Evolutionary conservation across 768 basidiomycete species (phyloP), one percentile per base, ranked within the genome.

Genomic region (Candolleomyces eurysporus): DNA sequence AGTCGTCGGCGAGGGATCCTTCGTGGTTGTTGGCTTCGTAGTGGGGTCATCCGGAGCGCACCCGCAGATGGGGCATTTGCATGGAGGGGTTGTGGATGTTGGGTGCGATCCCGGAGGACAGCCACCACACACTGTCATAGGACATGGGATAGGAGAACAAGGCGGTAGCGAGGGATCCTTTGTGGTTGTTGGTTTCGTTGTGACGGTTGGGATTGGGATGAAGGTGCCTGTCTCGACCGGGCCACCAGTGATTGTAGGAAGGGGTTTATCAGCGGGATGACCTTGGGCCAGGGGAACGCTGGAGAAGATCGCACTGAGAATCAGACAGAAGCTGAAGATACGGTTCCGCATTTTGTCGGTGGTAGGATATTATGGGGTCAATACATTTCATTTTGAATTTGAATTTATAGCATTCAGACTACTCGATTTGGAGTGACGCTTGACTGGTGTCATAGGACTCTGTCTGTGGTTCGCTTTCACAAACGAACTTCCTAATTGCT

Each of bases 31-130:
- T n/a, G 54, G 36, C 19, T 16, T 31, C 21, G 22, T 31, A 39
- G 40, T 5, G 5, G 53, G 17, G 4, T 22, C 17, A 14, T 17
- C 30, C 10, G 39, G 22, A 13, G 54, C 54, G 36, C 54, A 56
- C 54, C 54, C 54, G 21, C 54, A 56, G 11, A 42, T 26, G 36
- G 54, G 54, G 54, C 54, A 56, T 40, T 36, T 22, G 36, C 54
- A 56, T 3, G 31, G 36, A 17, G 30, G 31, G 13, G 36, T 36
- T 19, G 54, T 42, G 8, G 54, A 56, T 17, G 54, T 56, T n/a
- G 54, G 39, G 40, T 32, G n/a, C 17, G 39, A 42, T 19, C 54
- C 54, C 6, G 39, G 39, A 4, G 39, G 13, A 43, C 54, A 56
- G 5, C 31, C 31, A 13, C 16, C 39, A n/a, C 54, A 56, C 21